Evolutionary conservation across 2,329 filamentous ascomycete genomes (phyloP).

Genomic region (Botryotinia calthae): DNA sequence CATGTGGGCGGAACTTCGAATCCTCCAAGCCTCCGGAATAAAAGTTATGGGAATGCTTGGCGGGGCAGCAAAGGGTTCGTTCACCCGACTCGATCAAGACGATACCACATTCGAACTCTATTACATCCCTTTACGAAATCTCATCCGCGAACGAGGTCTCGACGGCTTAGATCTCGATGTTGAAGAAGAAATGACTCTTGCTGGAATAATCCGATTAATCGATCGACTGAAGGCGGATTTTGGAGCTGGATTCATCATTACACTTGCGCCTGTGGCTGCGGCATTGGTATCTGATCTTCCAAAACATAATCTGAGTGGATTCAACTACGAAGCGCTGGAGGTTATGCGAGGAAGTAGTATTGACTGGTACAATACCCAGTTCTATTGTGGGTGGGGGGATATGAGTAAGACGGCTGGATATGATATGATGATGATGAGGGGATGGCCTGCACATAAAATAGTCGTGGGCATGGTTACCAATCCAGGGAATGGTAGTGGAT

Average conservation of each 20-base stretch:
- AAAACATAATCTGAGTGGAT: conserved; percentile 71
- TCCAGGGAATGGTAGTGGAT: conserved; percentile 68
- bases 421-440: conserved; percentile 55
- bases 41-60: conserved; percentile 86
- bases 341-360: conserved; percentile 63
- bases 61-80: conserved; percentile 77
- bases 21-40: conserved; percentile 70
- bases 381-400: conserved; percentile 78
- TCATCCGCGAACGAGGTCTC: conserved; percentile 60
- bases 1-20: conserved; percentile 74
- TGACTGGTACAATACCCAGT: conserved; percentile 86
- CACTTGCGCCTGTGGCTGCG: conserved; percentile 77
- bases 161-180: conserved; percentile 77
- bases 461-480: conserved; percentile 82
- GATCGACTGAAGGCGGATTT: conserved; percentile 68
- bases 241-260: conserved; percentile 69
- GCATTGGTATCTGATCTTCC: conserved; percentile 59
- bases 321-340: conserved; percentile 75
- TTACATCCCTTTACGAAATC: conserved; percentile 65
- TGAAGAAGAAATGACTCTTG: conserved; percentile 71
- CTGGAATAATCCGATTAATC: conserved; percentile 64
- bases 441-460: conserved; percentile 71
- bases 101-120: conserved; percentile 66
- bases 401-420: conserved; percentile 45
- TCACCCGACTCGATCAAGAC: conserved; percentile 55